Percentiles rank a stretch among this genome's conserved stretches.
Conservation (phyloP, 1,139 yeast genomes). For the Blastobotrys arbuscula region DNA sequence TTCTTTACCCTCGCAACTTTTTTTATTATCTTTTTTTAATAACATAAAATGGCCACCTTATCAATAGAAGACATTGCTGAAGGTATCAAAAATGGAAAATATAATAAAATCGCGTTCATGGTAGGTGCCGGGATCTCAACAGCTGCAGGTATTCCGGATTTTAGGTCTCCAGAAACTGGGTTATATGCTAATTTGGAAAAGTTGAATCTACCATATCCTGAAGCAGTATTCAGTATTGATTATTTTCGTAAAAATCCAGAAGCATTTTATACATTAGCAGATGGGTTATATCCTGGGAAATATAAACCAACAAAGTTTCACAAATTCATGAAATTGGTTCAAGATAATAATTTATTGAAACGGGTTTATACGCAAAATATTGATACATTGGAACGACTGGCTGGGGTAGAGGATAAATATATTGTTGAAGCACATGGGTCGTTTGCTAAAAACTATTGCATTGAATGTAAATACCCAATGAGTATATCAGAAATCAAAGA, state of each 20-base stretch:
- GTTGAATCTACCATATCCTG: slow-evolving; percentile 80
- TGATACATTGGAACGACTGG: slow-evolving; percentile 81
- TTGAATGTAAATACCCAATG: slow-evolving; percentile 61
- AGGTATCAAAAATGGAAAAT: slow-evolving; percentile 25
- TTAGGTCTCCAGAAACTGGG: slow-evolving; percentile 87
- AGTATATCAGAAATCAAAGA: slow-evolving; percentile 44
- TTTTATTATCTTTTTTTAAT: too few species aligned
- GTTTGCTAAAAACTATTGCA: slow-evolving; percentile 78
- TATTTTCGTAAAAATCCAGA: slow-evolving; percentile 68
- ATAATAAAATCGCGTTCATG: slow-evolving; percentile 34
- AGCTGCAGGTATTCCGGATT: slow-evolving; percentile 87
- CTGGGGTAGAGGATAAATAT: slow-evolving; percentile 61
- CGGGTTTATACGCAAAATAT: slow-evolving; percentile 89
- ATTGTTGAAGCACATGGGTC: slow-evolving; percentile 95
- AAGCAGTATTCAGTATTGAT: slow-evolving; percentile 89
- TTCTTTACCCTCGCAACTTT: too few species aligned
- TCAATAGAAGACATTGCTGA: slow-evolving; percentile 26
- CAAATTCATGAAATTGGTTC: slow-evolving; percentile 57
- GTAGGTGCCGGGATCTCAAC: slow-evolving; percentile 88
- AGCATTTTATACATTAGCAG: slow-evolving; percentile 80
- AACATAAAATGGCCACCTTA: too few species aligned
- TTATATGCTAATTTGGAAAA: slow-evolving; percentile 73
- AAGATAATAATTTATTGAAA: slow-evolving; percentile 54
- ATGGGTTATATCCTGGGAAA: slow-evolving; percentile 82
- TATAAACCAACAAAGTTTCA: slow-evolving; percentile 82